Evolutionary conservation across 2,329 filamentous ascomycete species (phyloP).

Genomic region (Cercospora sp.): DNA sequence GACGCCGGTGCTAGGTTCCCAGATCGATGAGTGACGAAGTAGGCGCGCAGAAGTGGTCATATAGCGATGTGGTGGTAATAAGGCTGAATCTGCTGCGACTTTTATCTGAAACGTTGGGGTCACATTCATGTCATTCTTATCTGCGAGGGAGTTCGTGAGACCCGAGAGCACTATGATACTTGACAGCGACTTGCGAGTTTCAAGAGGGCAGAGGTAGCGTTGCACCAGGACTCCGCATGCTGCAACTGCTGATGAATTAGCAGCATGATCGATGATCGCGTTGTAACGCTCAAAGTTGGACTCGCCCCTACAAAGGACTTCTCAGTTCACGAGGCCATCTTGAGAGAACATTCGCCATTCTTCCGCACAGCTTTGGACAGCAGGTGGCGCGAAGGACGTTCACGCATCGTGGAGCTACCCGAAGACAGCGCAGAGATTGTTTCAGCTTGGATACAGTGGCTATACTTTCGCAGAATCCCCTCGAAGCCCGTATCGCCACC

Average conservation of each 20-base stretch:
- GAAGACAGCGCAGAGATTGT: constrained; percentile 22
- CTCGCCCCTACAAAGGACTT: constrained; percentile 14
- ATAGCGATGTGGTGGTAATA: not conserved
- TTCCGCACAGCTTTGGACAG: constrained; percentile 27
- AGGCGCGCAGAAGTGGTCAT: not conserved
- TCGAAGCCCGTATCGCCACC: constrained; percentile 24
- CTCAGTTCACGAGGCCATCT: constrained; percentile 25
- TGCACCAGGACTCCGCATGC: not conserved
- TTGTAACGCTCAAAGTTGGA: constrained; percentile 19
- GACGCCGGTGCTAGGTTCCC: constrained; percentile 6
- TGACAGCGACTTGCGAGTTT: constrained; percentile 18
- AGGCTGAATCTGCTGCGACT: not conserved
- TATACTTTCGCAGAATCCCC: constrained; percentile 27
- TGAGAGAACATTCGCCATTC: constrained; percentile 21
- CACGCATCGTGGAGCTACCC: constrained; percentile 20
- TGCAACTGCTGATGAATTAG: constrained; percentile 1
- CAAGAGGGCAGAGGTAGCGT: constrained; percentile 17
- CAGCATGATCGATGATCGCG: constrained; percentile 26
- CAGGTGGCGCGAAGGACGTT: constrained; percentile 26
- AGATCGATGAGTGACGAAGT: not conserved
- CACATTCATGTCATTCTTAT: not conserved
- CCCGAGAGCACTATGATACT: constrained; percentile 7
- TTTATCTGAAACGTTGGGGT: not conserved
- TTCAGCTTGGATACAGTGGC: constrained; percentile 26
- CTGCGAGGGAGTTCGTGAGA: not conserved